Conservation (phyloP, 306 rosid genomes). For the Trifolium subterraneum region DNA sequence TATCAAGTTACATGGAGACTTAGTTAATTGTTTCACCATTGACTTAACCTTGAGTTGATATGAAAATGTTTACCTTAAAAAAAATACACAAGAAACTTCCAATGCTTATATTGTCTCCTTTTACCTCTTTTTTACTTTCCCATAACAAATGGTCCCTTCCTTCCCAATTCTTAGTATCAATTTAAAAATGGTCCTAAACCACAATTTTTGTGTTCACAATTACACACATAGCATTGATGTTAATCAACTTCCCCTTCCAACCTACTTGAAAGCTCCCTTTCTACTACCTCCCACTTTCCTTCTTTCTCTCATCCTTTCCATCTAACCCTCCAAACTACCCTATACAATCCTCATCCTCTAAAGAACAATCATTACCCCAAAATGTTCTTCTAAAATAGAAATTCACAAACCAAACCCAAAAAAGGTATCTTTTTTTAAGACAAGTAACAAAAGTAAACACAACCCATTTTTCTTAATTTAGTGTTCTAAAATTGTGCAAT, state of each 20-base stretch:
- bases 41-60: too few relatives aligned
- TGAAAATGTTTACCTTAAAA: constrained; percentile 19
- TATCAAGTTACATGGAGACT: too few relatives aligned
- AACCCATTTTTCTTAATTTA: constrained; percentile 20
- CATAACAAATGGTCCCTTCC: constrained; percentile 45
- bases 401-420: constrained; percentile 1
- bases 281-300: constrained; percentile 41
- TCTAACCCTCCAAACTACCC: too few relatives aligned
- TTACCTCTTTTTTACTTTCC: constrained; percentile 12
- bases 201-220: background rate
- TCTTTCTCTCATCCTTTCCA: constrained; percentile 44
- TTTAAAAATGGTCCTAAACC: constrained; percentile 40
- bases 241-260: constrained; percentile 48
- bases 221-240: constrained; percentile 41
- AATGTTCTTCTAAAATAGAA: constrained; percentile 31
- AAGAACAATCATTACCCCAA: constrained; percentile 19
- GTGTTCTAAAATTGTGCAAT: constrained; percentile 23
- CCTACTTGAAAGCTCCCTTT: constrained; percentile 59
- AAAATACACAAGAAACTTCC: constrained; percentile 46
- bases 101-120: constrained; percentile 8
- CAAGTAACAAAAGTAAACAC: background rate
- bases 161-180: constrained; percentile 28
- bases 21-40: too few relatives aligned
- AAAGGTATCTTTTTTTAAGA: constrained; percentile 35
- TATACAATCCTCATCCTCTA: too few relatives aligned